Evolutionary conservation across 2,329 filamentous ascomycete genomes (phyloP).

Genomic region (Clonostachys solani): DNA sequence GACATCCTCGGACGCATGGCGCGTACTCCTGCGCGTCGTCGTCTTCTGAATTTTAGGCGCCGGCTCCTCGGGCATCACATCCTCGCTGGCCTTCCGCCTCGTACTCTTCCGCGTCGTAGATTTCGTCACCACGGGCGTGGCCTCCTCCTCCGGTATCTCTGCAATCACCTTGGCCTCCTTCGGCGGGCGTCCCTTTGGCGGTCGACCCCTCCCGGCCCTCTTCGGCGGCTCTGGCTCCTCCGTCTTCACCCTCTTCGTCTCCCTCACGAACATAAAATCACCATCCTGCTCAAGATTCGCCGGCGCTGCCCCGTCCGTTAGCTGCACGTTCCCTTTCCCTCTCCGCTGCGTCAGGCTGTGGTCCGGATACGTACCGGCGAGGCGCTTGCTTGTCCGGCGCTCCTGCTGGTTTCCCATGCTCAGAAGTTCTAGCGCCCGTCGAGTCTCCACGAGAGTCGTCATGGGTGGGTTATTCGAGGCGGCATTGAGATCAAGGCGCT

Average conservation of each 20-base stretch:
- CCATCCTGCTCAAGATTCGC: constrained; percentile 66
- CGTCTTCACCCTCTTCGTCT: constrained; percentile 60
- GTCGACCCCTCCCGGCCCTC: constrained; percentile 25
- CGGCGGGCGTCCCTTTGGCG: constrained; percentile 20
- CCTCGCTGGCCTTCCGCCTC: constrained; percentile 23
- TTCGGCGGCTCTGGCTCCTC: constrained; percentile 36
- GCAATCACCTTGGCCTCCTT: constrained; percentile 3
- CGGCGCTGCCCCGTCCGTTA: constrained; percentile 19
- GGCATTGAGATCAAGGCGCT: constrained; percentile 12
- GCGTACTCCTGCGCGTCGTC: constrained; percentile 28
- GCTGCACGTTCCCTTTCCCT: background rate
- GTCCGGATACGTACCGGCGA: constrained; percentile 47
- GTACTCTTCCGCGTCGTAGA: constrained; percentile 20
- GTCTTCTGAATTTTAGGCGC: constrained; percentile 18
- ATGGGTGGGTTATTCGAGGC: constrained; percentile 49
- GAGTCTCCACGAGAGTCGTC: constrained; percentile 64
- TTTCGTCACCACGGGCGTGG: constrained; percentile 12
- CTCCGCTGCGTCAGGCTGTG: background rate
- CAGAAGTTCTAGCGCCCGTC: constrained; percentile 61
- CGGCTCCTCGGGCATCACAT: background rate
- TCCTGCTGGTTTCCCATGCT: constrained; percentile 65
- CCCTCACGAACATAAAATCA: constrained; percentile 71
- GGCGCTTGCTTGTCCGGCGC: constrained; percentile 60
- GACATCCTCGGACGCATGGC: constrained; percentile 9
- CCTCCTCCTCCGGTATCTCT: constrained; percentile 13